phyloP scores from a whole-genome alignment of 805 yeast species.

The Candida ovalis region DNA sequence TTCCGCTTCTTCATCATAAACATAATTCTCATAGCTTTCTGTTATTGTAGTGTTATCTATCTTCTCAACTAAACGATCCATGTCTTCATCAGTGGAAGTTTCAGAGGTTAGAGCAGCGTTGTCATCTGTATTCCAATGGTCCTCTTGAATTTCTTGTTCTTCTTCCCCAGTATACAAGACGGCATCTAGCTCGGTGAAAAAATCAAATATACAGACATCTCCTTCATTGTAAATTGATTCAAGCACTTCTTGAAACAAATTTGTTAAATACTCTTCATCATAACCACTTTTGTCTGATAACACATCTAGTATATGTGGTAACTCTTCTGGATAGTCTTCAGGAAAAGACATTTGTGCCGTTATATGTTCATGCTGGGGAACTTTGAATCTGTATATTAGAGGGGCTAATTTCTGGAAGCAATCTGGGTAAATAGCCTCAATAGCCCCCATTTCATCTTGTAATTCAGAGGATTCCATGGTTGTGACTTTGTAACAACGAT shows the following conservation, averaged over 20 bases:
- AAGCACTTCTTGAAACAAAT: constrained; percentile 47
- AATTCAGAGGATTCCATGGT: constrained; percentile 45
- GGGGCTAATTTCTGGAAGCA: constrained; percentile 39
- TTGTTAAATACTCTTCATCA: constrained; percentile 47
- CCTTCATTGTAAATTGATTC: constrained; percentile 53
- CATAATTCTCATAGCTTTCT: constrained; percentile 11
- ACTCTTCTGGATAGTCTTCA: constrained; percentile 56
- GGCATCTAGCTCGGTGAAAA: constrained; percentile 62
- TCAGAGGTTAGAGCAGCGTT: not conserved
- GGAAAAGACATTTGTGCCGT: constrained; percentile 72
- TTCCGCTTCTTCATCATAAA: constrained; percentile 28
- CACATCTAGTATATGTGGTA: constrained; percentile 65
- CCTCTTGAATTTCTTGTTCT: constrained; percentile 22
- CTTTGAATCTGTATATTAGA: constrained; percentile 41
- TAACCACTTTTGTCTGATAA: constrained; percentile 23
- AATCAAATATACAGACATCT: constrained; percentile 75
- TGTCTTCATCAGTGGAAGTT: not conserved
- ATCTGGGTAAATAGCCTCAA: constrained; percentile 84
- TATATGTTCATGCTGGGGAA: constrained; percentile 62
- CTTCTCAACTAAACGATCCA: constrained; percentile 5
- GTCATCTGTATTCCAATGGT: constrained; percentile 22
- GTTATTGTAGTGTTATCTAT: not conserved
- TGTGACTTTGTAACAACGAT: not conserved
- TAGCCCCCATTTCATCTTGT: constrained; percentile 72
- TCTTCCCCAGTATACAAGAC: constrained; percentile 39